phyloP scores from a whole-genome alignment of 139 green algal genomes.

The Deuterostichococcus epilithicus region DNA sequence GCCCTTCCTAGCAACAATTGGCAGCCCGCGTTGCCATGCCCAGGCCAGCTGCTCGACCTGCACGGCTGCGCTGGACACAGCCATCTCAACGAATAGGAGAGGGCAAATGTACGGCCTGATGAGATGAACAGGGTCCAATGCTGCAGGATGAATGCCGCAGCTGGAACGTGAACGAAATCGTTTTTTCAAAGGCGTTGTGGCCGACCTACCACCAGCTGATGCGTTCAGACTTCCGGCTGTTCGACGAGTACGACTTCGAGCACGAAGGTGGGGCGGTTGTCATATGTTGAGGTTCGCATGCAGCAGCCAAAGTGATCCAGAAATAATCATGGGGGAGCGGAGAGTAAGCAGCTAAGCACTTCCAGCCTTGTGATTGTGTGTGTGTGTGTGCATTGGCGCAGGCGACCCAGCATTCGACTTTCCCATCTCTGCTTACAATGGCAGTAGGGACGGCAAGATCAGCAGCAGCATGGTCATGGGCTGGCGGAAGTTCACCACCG shows the following conservation, averaged over 20 bases:
- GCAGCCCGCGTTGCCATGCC: background rate
- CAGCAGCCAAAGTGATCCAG: too few species aligned
- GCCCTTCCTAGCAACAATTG: background rate
- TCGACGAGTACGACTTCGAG: conserved; percentile 68
- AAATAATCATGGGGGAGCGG: too few species aligned
- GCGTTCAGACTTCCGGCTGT: conserved; percentile 75
- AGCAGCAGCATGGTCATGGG: conserved; percentile 45
- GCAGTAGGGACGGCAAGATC: conserved; percentile 47
- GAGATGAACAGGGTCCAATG: too few species aligned
- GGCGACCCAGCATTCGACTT: conserved; percentile 35
- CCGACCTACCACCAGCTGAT: conserved; percentile 55
- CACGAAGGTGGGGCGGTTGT: conserved; percentile 14
- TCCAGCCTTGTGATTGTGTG: too few species aligned
- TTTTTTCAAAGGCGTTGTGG: conserved; percentile 74
- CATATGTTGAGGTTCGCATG: background rate
- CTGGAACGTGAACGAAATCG: conserved; percentile 76
- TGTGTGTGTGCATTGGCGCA: background rate
- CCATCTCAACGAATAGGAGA: too few species aligned
- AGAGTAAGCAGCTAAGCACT: too few species aligned
- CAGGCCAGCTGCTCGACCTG: background rate
- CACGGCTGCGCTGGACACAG: background rate
- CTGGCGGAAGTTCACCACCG: conserved; percentile 46
- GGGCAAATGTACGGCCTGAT: too few species aligned
- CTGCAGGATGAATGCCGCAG: conserved; percentile 69
- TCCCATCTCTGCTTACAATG: conserved; percentile 54